These are phyloP conservation scores for Ophiostoma angusticollis DNA, from an alignment of 2,329 filamentous ascomycete species.

Conservation along the genomic window DNA sequence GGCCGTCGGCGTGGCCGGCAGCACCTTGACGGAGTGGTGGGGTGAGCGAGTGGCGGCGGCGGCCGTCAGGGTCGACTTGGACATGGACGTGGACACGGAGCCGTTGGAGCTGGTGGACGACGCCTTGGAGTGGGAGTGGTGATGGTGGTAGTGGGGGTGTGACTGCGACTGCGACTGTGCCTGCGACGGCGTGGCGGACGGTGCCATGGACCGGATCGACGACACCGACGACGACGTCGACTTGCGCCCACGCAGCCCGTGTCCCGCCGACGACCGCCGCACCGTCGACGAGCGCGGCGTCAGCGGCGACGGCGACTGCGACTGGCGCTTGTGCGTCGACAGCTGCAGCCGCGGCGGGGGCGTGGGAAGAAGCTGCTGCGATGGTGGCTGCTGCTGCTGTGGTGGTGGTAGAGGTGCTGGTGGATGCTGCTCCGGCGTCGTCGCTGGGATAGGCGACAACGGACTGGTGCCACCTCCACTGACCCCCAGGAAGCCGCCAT, in stretches of 20 bases:
- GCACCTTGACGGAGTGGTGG: constrained; percentile 86
- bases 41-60: constrained; percentile 57
- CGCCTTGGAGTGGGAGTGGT: constrained; percentile 83
- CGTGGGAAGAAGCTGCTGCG: constrained; percentile 4
- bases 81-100: constrained; percentile 54
- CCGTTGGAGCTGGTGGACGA: constrained; percentile 80
- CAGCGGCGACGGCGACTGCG: constrained; percentile 71
- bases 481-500: constrained; percentile 8
- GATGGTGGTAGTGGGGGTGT: constrained; percentile 75
- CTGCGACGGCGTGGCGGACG: constrained; percentile 49
- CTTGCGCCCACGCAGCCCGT: constrained; percentile 69
- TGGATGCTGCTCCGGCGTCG: constrained; percentile 12
- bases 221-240: constrained; percentile 93
- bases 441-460: constrained; percentile 17
- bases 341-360: constrained; percentile 6
- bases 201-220: constrained; percentile 83
- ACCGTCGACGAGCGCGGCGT: constrained; percentile 72
- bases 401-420: constrained; percentile 4
- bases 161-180: constrained; percentile 30
- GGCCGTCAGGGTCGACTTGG: constrained; percentile 52
- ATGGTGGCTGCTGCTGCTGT: not conserved
- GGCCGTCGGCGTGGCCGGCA: constrained; percentile 73
- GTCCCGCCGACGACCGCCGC: constrained; percentile 66
- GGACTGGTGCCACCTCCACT: constrained; percentile 17
- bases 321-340: constrained; percentile 52